Evolutionary conservation across 805 yeast species (phyloP).

Genomic region (Candida multigemmis): DNA sequence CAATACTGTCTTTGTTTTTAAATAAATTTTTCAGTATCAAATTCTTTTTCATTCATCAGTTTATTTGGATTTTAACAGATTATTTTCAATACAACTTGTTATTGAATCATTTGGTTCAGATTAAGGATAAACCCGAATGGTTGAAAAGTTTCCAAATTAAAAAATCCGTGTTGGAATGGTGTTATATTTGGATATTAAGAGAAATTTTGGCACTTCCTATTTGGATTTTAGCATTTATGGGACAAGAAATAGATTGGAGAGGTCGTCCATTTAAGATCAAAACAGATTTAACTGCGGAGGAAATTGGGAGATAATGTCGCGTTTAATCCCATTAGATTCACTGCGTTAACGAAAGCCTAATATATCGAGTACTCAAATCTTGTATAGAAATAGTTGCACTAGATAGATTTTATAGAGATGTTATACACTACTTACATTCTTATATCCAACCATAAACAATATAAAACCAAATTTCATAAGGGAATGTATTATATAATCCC

Average conservation of each 20-base stretch:
- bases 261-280: conserved; percentile 67
- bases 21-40: conserved; percentile 17
- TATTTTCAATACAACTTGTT: conserved; percentile 46
- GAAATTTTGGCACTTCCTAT: conserved; percentile 75
- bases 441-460: too few relatives aligned
- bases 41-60: conserved; percentile 44
- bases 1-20: conserved; percentile 38
- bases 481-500: too few relatives aligned
- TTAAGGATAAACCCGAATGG: conserved; percentile 15
- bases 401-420: too few relatives aligned
- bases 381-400: too few relatives aligned
- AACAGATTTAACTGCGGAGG: conserved; percentile 72
- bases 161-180: conserved; percentile 13
- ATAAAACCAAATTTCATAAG: too few relatives aligned
- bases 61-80: conserved; percentile 59
- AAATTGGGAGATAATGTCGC: too few relatives aligned
- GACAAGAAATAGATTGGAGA: conserved; percentile 72
- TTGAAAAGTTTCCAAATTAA: conserved; percentile 11
- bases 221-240: conserved; percentile 75
- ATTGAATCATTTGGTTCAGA: conserved; percentile 12
- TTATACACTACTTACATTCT: too few relatives aligned
- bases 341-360: too few relatives aligned
- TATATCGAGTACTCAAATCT: too few relatives aligned
- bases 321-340: too few relatives aligned
- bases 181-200: conserved; percentile 50